Evolutionary conservation across 2,329 filamentous ascomycete species (phyloP), one percentile per base, ranked within the genome.

Genomic region (Orbilia javanica): DNA sequence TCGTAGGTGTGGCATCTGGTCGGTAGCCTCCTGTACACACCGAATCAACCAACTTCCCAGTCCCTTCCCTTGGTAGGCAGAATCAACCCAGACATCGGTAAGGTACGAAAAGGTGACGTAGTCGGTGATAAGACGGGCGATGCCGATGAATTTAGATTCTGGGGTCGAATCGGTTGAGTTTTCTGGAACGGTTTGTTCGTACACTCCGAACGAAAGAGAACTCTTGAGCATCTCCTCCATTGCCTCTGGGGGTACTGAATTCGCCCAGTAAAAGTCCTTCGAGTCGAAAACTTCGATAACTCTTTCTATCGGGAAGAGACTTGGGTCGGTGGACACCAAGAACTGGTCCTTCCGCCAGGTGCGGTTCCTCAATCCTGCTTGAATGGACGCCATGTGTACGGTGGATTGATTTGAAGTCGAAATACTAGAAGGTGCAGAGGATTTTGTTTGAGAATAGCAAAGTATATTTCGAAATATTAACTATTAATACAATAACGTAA

Each of bases 51-150:
- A 88, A 34, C 83, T 84, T 1, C 86, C 87, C 8, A 88, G 82
- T 0, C 87, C 87, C 0, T 83, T 79, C 0, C 84, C 84, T 76
- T 86, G 85, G 60, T 85, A 84, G 29, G 84, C 82, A 0, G 85
- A 84, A 1, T 83, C 79, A 13, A 88, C 81, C 80, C 86, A 88
- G 11, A 88, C 84, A 73, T 88, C 87, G 1, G 87, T 86, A 8
- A 88, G 81, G 80, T 87, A 88, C 11, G 84, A 84, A 77, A 88
- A 85, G 0, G 86, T 87, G 5, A 84, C 82, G 57, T 83, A 84
- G 80, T 88, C 87, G 5, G 86, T 88, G 25, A 87, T 81, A 36
- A 86, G 81, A 20, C 87, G 85, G 0, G 85, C 86, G 70, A 88
- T 84, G 1, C 87, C 87, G 53, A 88, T 42, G 22, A 79, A 39